Conservation (phyloP, 139 green algal species). For the Volvox reticuliferus region DNA sequence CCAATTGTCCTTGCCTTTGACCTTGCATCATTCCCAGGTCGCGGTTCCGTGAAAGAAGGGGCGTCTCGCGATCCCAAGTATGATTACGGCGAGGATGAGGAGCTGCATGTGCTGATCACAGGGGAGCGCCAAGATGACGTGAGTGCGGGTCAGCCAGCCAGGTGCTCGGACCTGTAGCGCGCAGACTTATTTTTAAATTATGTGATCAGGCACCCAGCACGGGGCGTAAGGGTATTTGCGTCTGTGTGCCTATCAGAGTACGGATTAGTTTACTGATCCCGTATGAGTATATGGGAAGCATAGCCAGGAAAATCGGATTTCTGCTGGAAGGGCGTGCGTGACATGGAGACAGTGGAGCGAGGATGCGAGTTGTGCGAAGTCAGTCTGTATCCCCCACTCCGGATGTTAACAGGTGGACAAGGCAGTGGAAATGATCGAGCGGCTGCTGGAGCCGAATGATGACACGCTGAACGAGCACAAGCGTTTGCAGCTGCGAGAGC, state of each 20-base stretch:
- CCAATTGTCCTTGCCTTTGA: too few species aligned
- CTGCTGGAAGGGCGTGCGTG: too few species aligned
- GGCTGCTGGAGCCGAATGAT: conserved; percentile 89
- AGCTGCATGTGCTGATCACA: conserved; percentile 97
- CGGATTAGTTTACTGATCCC: too few species aligned
- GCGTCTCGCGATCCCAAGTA: conserved; percentile 82
- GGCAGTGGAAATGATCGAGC: conserved; percentile 73
- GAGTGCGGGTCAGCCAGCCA: conserved; percentile 4
- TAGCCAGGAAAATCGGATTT: too few species aligned
- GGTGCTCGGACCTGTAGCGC: too few species aligned
- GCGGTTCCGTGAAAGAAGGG: conserved; percentile 69
- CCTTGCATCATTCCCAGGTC: conserved; percentile 30
- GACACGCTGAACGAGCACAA: conserved; percentile 96
- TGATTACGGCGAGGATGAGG: conserved; percentile 96
- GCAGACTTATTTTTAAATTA: too few species aligned
- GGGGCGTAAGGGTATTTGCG: too few species aligned
- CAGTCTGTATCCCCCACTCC: not conserved
- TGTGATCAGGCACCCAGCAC: too few species aligned
- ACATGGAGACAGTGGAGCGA: too few species aligned
- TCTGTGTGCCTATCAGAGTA: too few species aligned
- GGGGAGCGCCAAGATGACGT: conserved; percentile 90
- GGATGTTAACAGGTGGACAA: conserved; percentile 37
- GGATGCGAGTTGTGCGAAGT: too few species aligned
- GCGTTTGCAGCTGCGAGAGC: conserved; percentile 91
- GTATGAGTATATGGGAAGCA: too few species aligned